A percentile compares a stretch with the other conserved stretches of the same genome.
Conservation (phyloP, 192 early-diverging fungal species). For the Coemansia aciculifera region DNA sequence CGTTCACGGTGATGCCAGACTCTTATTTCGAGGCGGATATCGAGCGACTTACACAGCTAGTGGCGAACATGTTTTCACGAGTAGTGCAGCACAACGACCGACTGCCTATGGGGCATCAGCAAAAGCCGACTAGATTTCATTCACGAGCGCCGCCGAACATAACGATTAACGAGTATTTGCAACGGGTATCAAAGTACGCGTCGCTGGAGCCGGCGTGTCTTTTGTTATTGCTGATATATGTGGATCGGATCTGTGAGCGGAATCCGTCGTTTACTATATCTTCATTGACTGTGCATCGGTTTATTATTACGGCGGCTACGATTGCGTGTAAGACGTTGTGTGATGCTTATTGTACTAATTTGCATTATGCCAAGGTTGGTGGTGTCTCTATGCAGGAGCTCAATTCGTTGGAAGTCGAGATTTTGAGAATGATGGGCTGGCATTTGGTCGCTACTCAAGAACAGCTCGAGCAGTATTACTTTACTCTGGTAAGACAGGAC, state of each 20-base stretch:
- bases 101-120: conserved; percentile 43
- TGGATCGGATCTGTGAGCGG: conserved; percentile 83
- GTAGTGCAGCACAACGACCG: conserved; percentile 70
- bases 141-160: conserved; percentile 89
- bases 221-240: conserved; percentile 87
- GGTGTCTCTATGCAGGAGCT: conserved; percentile 91
- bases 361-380: conserved; percentile 93
- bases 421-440: conserved; percentile 89
- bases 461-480: conserved; percentile 89
- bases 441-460: conserved; percentile 75
- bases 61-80: conserved; percentile 52
- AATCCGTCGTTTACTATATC: conserved; percentile 84
- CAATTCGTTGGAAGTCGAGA: conserved; percentile 91
- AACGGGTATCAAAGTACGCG: conserved; percentile 89
- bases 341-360: conserved; percentile 94
- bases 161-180: conserved; percentile 83
- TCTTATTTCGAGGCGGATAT: conserved; percentile 48
- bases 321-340: conserved; percentile 85
- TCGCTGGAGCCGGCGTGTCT: conserved; percentile 86
- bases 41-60: conserved; percentile 36
- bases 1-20: conserved; percentile 36
- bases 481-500: conserved; percentile 82
- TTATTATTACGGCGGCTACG: conserved; percentile 87
- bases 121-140: conserved; percentile 89
- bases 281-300: conserved; percentile 90